phyloP scores from a whole-genome alignment of 148 eudicot species.

The Talinum fruticosum region DNA sequence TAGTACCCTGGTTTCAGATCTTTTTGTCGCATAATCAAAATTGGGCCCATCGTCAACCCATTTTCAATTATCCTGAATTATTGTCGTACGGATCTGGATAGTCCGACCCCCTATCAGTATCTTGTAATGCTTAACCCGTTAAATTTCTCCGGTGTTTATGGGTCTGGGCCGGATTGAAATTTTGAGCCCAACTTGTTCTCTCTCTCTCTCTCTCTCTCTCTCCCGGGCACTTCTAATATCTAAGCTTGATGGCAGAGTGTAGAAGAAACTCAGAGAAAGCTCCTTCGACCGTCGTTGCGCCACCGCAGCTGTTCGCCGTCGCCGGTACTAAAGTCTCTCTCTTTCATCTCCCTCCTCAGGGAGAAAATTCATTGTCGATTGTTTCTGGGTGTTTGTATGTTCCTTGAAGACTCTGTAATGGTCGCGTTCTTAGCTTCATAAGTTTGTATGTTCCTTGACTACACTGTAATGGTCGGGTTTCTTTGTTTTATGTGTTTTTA shows the following conservation, averaged over 20 bases:
- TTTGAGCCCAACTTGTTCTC: too few species aligned
- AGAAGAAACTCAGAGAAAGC: neutral
- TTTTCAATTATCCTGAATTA: too few species aligned
- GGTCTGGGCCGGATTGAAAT: neutral
- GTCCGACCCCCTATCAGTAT: neutral
- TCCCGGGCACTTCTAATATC: too few species aligned
- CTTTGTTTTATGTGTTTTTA: neutral
- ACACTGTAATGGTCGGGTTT: too few species aligned
- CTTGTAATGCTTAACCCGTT: neutral
- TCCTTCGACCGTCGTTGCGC: neutral
- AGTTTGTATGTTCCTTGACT: too few species aligned
- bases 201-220: neutral
- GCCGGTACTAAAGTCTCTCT: slow-evolving; percentile 1
- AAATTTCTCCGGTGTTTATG: neutral
- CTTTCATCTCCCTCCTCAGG: neutral
- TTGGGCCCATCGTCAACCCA: neutral
- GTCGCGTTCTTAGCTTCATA: too few species aligned
- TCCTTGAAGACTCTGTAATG: too few species aligned
- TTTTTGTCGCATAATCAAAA: neutral
- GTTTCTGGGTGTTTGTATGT: too few species aligned
- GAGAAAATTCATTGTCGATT: too few species aligned
- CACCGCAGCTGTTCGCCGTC: slow-evolving; percentile 6
- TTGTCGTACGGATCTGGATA: neutral
- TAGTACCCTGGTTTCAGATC: neutral
- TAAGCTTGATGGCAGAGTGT: neutral